Base-by-base conservation (phyloP, 306 rosid species). In the Dalbergia oliveri region DNA sequence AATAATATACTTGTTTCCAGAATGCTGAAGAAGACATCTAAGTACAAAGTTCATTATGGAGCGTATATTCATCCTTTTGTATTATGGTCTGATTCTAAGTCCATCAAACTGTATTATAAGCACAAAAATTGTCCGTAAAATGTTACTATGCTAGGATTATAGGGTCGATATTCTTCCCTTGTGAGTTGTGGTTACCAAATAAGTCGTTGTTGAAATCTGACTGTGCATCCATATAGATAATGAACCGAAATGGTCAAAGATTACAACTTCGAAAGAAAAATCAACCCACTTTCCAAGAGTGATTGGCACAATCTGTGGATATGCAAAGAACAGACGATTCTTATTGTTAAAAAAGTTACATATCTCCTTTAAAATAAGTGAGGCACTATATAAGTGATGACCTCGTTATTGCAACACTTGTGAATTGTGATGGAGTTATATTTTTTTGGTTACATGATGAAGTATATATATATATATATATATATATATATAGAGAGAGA, bases 281-380 rank as follows among this genome's bases (percentile, higher is more conserved):
- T 33, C 9, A 18, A 31, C 41, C 67, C 16, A 50, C 57, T 50
- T 50, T 14, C 57, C 2, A 9, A 62, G 19, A 33, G n/a, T 33
- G 67, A 62, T 14, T 12, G 31, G 44, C 67, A 33, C 44, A 62
- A 62, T 62, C 5, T 62, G 67, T 31, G 67, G 19, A 62, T 62
- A 33, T 26, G 35, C 41, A 12, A 13, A 10, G 10, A 4, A 7
- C 18, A 62, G 44, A 33, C 19, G 33, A 34, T 33, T 62, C 67
- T 31, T 34, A 9, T 12, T 62, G 39, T 62, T 6, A 16, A 60
- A 3, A 54, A 54, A 54, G 19, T 53, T 14, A 5, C 58, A 14
- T 14, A 53, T 13, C 18, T 4, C 53, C 10, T 47, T 47, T 11
- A 47, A 47, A 47, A 12, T 47, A 10, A 47, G 14, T 47, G 10